Conservation (phyloP, 1,284 basidiomycete species). For the Ustilago trichophora region DNA sequence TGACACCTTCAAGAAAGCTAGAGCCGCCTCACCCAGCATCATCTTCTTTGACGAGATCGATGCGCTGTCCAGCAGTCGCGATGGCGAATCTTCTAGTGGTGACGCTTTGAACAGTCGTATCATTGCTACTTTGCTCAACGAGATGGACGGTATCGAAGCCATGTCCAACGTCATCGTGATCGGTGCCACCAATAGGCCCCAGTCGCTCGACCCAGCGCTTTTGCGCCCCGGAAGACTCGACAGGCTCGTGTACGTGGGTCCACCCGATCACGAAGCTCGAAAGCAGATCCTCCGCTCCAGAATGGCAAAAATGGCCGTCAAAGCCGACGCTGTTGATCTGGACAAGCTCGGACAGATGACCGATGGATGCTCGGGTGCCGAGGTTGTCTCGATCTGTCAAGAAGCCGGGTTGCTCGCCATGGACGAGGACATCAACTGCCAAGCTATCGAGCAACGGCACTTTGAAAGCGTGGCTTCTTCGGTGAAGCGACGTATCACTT, state of each 20-base stretch:
- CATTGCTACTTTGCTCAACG: conserved; percentile 90
- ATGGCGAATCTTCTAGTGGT: conserved; percentile 69
- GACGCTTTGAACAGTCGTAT: conserved; percentile 83
- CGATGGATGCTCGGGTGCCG: conserved; percentile 94
- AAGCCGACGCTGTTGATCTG: conserved; percentile 75
- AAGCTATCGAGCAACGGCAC: conserved; percentile 76
- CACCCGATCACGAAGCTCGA: conserved; percentile 81
- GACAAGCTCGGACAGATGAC: conserved; percentile 75
- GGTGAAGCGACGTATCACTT: conserved; percentile 85
- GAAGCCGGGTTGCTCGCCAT: conserved; percentile 92
- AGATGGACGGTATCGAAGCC: conserved; percentile 96
- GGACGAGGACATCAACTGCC: conserved; percentile 82
- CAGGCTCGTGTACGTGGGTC: conserved; percentile 91
- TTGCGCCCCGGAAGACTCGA: conserved; percentile 96
- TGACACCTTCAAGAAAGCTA: conserved; percentile 93
- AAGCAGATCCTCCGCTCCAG: conserved; percentile 85
- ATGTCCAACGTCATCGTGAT: conserved; percentile 90
- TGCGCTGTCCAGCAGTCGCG: conserved; percentile 83
- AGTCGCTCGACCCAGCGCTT: conserved; percentile 89
- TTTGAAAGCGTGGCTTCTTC: conserved; percentile 79
- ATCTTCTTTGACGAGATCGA: conserved; percentile 99
- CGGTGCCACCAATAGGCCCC: conserved; percentile 94
- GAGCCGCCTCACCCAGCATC: conserved; percentile 91
- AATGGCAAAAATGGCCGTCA: conserved; percentile 80
- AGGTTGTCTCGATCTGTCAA: conserved; percentile 90